Evolutionary conservation across 257 asterid genomes (phyloP).

Genomic region (Rauvolfia tetraphylla): DNA sequence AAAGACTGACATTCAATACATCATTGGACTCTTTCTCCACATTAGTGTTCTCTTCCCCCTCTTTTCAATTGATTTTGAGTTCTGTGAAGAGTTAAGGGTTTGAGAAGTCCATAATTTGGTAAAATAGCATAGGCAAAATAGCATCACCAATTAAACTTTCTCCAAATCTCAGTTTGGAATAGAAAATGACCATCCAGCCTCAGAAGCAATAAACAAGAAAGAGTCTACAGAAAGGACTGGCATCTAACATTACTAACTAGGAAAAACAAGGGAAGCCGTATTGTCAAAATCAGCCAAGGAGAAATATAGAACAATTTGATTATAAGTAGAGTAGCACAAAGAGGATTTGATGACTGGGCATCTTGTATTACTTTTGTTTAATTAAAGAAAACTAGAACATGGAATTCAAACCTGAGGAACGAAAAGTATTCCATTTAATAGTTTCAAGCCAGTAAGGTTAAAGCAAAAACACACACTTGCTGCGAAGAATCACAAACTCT

Average conservation of each 20-base stretch:
- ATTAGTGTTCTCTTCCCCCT: not conserved
- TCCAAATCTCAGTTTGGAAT: not conserved
- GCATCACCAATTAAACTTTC: not conserved
- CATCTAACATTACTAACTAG: not conserved
- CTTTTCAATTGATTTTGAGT: not conserved
- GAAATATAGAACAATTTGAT: not conserved
- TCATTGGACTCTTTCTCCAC: not conserved
- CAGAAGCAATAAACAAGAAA: not conserved
- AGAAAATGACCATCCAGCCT: not conserved
- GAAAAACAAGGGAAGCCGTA: not conserved
- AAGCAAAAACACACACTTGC: slow-evolving; percentile 2
- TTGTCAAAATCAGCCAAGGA: not conserved
- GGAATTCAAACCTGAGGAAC: not conserved
- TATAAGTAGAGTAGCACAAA: not conserved
- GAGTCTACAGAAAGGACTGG: not conserved
- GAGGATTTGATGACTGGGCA: not conserved
- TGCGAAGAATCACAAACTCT: slow-evolving; percentile 16
- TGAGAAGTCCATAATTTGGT: not conserved
- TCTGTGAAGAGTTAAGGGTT: not conserved
- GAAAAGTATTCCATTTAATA: not conserved
- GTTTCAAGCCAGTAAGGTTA: not conserved
- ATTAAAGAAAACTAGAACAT: not conserved
- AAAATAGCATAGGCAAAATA: not conserved
- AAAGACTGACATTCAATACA: not conserved
- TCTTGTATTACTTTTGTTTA: not conserved